Percentiles rank a stretch among this genome's conserved stretches.
Evolutionary conservation across 1,284 basidiomycete species (phyloP).

Genomic region (Melampsora occidentalis): DNA sequence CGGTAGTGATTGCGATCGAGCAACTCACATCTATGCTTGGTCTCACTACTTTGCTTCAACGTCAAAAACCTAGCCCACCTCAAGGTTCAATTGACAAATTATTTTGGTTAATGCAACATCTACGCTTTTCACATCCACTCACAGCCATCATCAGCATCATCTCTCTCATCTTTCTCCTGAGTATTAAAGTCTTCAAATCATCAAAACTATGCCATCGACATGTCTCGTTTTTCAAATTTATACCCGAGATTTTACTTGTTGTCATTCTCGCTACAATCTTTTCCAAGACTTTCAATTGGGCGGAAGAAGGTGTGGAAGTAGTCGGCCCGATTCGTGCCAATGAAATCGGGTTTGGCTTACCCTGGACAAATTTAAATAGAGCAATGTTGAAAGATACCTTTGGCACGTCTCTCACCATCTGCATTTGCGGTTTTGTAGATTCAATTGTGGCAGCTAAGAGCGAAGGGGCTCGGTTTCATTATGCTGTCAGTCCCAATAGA

Average conservation of each 20-base stretch:
- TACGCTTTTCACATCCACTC: slow-evolving; percentile 62
- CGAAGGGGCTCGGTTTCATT: slow-evolving; percentile 74
- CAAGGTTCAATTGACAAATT: slow-evolving; percentile 72
- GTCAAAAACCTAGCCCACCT: slow-evolving; percentile 59
- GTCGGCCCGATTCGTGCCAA: slow-evolving; percentile 60
- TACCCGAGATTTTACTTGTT: slow-evolving; percentile 70
- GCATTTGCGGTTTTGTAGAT: slow-evolving; percentile 58
- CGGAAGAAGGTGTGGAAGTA: slow-evolving; percentile 71
- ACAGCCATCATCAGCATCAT: slow-evolving; percentile 73
- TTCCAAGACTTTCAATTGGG: slow-evolving; percentile 70
- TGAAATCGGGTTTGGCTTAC: slow-evolving; percentile 28
- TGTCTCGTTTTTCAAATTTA: slow-evolving; percentile 80
- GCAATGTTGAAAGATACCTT: slow-evolving; percentile 32
- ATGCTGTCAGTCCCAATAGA: slow-evolving; percentile 84
- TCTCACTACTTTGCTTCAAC: slow-evolving; percentile 62
- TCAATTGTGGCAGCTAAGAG: slow-evolving; percentile 83
- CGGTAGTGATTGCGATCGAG: slow-evolving; percentile 61
- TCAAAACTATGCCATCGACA: slow-evolving; percentile 65
- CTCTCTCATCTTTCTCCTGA: slow-evolving; percentile 59
- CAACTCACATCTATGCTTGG: slow-evolving; percentile 63
- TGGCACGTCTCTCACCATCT: slow-evolving; percentile 39
- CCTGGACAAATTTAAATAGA: slow-evolving; percentile 34
- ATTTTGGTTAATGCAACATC: slow-evolving; percentile 69
- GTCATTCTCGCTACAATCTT: slow-evolving; percentile 70
- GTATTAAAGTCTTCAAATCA: slow-evolving; percentile 62